These are phyloP conservation scores for Scedosporium dehoogii DNA, from an alignment of 2,329 filamentous ascomycete species.

Conservation along the genomic window DNA sequence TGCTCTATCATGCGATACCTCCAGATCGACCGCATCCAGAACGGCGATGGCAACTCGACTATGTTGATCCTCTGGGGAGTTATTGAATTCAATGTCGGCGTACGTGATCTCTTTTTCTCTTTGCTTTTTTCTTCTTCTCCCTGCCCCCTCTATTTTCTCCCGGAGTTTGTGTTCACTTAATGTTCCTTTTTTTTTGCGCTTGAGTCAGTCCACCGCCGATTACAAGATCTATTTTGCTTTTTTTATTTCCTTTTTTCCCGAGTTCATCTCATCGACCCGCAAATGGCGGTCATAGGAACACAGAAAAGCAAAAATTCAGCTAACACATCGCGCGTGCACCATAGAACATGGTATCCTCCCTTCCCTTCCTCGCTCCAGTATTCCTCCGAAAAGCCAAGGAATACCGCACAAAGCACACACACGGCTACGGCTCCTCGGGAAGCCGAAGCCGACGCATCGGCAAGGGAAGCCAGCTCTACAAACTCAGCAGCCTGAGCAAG, in stretches of 20 bases:
- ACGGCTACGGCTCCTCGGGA: constrained; percentile 18
- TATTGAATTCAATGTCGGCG: constrained; percentile 47
- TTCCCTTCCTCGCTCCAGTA: constrained; percentile 34
- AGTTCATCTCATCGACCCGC: not conserved
- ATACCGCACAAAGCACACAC: constrained; percentile 28
- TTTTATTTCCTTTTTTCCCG: not conserved
- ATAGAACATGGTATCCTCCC: constrained; percentile 35
- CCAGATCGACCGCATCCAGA: constrained; percentile 39
- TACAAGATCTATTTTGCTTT: not conserved
- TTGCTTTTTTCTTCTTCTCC: not conserved
- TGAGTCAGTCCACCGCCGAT: not conserved
- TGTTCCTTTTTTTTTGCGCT: not conserved
- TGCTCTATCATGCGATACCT: constrained; percentile 42
- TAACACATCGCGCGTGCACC: not conserved
- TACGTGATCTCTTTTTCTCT: constrained; percentile 19
- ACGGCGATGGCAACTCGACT: constrained; percentile 43
- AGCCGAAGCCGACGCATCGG: constrained; percentile 15
- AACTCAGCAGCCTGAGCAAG: constrained; percentile 26
- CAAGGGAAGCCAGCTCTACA: constrained; percentile 23
- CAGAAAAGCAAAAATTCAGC: not conserved
- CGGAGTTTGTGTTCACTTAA: not conserved
- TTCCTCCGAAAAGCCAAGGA: constrained; percentile 31
- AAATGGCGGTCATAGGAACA: not conserved
- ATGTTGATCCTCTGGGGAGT: constrained; percentile 47
- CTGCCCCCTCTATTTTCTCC: not conserved